Base-by-base conservation (phyloP, 2,329 filamentous ascomycete genomes). In the Fusarium fracticaudum region DNA sequence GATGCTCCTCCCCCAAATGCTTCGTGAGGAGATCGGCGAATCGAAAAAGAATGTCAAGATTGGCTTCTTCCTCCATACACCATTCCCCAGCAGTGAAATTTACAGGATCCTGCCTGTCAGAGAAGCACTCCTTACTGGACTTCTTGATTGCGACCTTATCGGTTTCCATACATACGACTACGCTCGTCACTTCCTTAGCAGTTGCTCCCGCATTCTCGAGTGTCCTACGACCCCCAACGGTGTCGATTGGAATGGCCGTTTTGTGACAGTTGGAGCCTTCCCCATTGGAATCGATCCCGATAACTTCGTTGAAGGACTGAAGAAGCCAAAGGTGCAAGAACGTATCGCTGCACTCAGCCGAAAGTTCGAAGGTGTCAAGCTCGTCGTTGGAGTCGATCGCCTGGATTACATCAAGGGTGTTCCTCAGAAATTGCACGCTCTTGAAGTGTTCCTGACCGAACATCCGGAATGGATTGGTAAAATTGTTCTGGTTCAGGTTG, bases 91-190 rank as follows among this genome's bases (percentile, higher is more conserved):
- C 81, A 97, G 94, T 77, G 96, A 98, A 84, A 98, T 98, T 80
- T 98, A 98, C 85, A 91, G 96, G 73, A 98, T 98, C 75, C 87
- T 98, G 14, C 96, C 96, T 2, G 96, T 98, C 37, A 91, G 96
- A 72, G 95, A 98, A 81, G 92, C 94, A 79, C 91, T 98, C 58
- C 89, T 99, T 50, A 88, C 93, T 55, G 95, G 96, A 64, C 91
- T 98, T 44, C 88, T 99, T 40, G 93, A 97, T 81, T 98, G 96
- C 85, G 96, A 98, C 81, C 86, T 99, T 68, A 94, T 98, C 80
- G 96, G 96, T 38, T 98, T 99, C 87, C 96, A 99, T 84, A 99
- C 96, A 35, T 98, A 98, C 85, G 96, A 98, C 85, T 99, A 99
- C 80, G 96, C 95, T n/a, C 90, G 96, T 60, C 96, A 99, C 84